A percentile compares a stretch with the other conserved stretches of the same genome.
Conservation (phyloP, 169 alveolate genomes). For the Babesia ovata region DNA sequence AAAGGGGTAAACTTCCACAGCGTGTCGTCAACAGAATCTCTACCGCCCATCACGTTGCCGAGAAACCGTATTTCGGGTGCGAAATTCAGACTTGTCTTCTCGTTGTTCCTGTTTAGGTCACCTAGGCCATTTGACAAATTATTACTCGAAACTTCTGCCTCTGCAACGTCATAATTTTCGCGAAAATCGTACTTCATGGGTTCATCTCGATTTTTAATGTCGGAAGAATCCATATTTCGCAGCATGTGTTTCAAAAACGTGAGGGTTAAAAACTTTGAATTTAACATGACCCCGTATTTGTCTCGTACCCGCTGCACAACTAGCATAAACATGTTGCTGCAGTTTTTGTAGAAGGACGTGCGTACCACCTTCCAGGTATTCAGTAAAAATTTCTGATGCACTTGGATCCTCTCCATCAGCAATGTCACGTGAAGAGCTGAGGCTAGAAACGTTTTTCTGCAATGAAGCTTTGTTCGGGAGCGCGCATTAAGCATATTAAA, state of each 20-base stretch:
- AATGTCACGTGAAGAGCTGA: conserved; percentile 2
- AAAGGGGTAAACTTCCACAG: neutral
- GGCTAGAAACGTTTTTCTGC: conserved; percentile 52
- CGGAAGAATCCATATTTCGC: neutral
- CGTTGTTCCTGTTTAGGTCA: neutral
- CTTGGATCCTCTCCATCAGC: conserved; percentile 11
- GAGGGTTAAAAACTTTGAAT: conserved; percentile 1
- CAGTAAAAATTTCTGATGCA: conserved; percentile 11
- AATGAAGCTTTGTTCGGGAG: conserved; percentile 10
- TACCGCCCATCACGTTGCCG: neutral
- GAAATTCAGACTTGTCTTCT: too few relatives aligned
- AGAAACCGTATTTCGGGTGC: neutral
- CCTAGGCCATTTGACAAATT: neutral
- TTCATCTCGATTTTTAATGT: neutral
- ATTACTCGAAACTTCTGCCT: neutral
- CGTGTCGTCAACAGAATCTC: neutral
- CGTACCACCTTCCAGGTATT: conserved; percentile 15
- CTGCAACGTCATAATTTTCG: neutral
- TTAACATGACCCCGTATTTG: conserved; percentile 13
- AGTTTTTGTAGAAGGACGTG: conserved; percentile 42
- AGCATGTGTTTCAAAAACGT: conserved; percentile 7
- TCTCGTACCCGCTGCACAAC: neutral
- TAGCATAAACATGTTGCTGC: neutral
- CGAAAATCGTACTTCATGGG: neutral
- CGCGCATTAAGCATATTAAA: conserved; percentile 32